Conservation (phyloP, 331 rosid genomes). For the Erythrophleum ivorense region DNA sequence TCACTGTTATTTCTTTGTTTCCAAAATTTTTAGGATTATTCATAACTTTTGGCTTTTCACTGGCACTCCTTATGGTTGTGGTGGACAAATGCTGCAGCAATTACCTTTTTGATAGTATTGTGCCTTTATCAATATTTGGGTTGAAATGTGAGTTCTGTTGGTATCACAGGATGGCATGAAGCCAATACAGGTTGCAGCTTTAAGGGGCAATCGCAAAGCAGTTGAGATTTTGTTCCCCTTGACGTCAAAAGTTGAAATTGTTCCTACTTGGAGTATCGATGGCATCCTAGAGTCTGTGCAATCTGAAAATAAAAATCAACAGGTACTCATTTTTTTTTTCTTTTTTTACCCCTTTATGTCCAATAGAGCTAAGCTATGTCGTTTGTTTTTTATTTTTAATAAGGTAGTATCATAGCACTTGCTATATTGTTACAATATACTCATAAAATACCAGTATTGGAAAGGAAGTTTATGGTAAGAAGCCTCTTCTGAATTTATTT, state of each 20-base stretch:
- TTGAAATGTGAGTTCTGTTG: constrained; percentile 32
- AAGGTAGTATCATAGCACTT: constrained; percentile 13
- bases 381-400: constrained; percentile 3
- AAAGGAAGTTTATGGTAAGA: not conserved
- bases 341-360: not conserved
- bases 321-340: constrained; percentile 49
- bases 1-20: constrained; percentile 25
- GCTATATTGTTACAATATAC: constrained; percentile 1
- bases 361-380: constrained; percentile 6
- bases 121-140: constrained; percentile 33
- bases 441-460: constrained; percentile 24
- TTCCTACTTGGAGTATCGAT: constrained; percentile 82
- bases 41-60: constrained; percentile 20
- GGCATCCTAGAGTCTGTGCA: constrained; percentile 73
- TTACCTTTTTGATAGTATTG: not conserved
- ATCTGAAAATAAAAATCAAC: constrained; percentile 62
- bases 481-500: constrained; percentile 21
- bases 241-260: constrained; percentile 64
- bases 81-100: not conserved
- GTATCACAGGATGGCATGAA: constrained; percentile 79
- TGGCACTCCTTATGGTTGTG: constrained; percentile 28
- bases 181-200: constrained; percentile 86
- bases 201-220: constrained; percentile 64
- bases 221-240: constrained; percentile 81
- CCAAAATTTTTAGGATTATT: constrained; percentile 21